Percentiles rank a stretch among this genome's conserved stretches.
These are phyloP conservation scores for Solanum aculeatissimum DNA, from an alignment of 305 asterid species.

Conservation along the genomic window DNA sequence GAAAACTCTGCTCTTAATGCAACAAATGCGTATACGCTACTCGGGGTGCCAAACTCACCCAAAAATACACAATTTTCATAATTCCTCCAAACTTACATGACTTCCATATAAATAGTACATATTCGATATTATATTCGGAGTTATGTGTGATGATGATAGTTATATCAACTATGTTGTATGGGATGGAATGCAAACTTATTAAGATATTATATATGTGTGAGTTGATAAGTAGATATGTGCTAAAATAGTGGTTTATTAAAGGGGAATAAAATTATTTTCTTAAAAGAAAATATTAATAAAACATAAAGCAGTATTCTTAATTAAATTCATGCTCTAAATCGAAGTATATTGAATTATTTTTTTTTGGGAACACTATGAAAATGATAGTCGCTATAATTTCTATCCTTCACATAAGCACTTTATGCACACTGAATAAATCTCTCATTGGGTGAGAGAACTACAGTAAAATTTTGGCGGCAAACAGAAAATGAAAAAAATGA, in stretches of 20 bases:
- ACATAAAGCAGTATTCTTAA: neutral
- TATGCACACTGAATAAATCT: too few relatives aligned
- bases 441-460: neutral
- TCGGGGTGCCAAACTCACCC: neutral
- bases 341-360: too few relatives aligned
- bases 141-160: too few relatives aligned
- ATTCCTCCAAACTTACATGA: neutral
- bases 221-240: neutral
- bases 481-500: neutral
- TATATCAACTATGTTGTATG: too few relatives aligned
- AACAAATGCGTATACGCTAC: neutral
- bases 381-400: too few relatives aligned
- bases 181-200: too few relatives aligned
- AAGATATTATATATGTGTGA: neutral
- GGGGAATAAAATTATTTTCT: neutral
- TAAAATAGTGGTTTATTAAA: neutral
- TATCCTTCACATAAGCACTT: too few relatives aligned
- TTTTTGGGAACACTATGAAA: too few relatives aligned
- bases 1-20: neutral
- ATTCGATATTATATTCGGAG: too few relatives aligned
- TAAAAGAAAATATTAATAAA: neutral
- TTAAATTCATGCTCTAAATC: neutral
- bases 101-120: neutral
- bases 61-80: neutral
- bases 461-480: neutral